Conservation (phyloP, 2,329 filamentous ascomycete genomes). For the Blumeriella jaapii region DNA sequence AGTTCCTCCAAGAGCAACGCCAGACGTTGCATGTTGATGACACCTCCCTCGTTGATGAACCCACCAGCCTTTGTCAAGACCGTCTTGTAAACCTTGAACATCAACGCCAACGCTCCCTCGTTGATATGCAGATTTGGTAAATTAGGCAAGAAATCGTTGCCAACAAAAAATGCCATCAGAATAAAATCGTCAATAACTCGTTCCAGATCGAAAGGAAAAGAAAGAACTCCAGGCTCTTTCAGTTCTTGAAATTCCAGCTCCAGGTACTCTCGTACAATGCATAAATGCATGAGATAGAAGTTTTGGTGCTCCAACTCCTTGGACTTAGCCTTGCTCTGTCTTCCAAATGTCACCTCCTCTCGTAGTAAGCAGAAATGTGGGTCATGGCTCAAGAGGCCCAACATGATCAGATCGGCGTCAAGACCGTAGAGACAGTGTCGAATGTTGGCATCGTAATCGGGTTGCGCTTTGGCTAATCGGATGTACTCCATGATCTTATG, state of each 20-base stretch:
- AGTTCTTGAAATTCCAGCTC: slow-evolving; percentile 95
- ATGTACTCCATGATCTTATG: slow-evolving; percentile 99
- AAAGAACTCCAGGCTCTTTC: slow-evolving; percentile 57
- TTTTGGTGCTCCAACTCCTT: slow-evolving; percentile 98
- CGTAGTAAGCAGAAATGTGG: slow-evolving; percentile 95
- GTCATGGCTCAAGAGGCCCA: slow-evolving; percentile 92
- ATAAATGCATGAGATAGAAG: slow-evolving; percentile 94
- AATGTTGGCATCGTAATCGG: slow-evolving; percentile 82
- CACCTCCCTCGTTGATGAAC: slow-evolving; percentile 92
- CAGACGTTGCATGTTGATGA: slow-evolving; percentile 77
- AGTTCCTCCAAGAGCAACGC: slow-evolving; percentile 70
- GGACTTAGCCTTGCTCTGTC: slow-evolving; percentile 74
- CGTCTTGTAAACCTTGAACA: slow-evolving; percentile 95
- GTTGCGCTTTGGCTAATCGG: slow-evolving; percentile 90
- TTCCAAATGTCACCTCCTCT: slow-evolving; percentile 95
- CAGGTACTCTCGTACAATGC: slow-evolving; percentile 93
- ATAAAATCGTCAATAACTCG: slow-evolving; percentile 98
- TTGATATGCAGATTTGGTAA: slow-evolving; percentile 95
- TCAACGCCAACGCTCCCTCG: slow-evolving; percentile 88
- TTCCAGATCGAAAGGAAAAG: slow-evolving; percentile 84
- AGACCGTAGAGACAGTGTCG: slow-evolving; percentile 95
- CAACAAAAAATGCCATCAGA: slow-evolving; percentile 98
- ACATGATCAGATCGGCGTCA: slow-evolving; percentile 96
- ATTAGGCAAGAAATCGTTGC: slow-evolving; percentile 97
- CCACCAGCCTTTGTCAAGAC: slow-evolving; percentile 78